Conservation (phyloP, 768 basidiomycete genomes). For the Pleurotus tuoliensis region DNA sequence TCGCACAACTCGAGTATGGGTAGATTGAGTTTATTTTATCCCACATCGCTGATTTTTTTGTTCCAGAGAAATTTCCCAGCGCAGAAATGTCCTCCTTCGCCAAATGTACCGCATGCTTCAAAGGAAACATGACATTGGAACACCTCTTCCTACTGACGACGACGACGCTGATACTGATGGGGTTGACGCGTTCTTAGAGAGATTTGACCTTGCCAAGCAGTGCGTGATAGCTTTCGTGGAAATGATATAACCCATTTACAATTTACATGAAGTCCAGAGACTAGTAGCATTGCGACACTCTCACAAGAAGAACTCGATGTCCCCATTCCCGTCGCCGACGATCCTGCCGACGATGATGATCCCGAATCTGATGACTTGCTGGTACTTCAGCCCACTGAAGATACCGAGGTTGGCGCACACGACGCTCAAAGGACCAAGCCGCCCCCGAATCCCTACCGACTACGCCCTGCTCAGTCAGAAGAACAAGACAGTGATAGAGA, state of each 20-base stretch:
- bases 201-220: conserved; percentile 52
- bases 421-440: not conserved
- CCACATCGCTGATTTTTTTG: not conserved
- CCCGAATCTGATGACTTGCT: conserved; percentile 15
- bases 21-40: conserved; percentile 5
- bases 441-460: not conserved
- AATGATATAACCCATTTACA: conserved; percentile 10
- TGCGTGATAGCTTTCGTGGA: conserved; percentile 25
- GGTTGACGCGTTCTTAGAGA: conserved; percentile 48
- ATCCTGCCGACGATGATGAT: conserved; percentile 3
- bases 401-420: not conserved
- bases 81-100: conserved; percentile 66
- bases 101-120: conserved; percentile 69
- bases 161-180: conserved; percentile 35
- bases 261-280: conserved; percentile 30
- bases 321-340: not conserved
- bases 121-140: conserved; percentile 42
- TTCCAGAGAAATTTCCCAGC: conserved; percentile 54
- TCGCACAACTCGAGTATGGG: conserved; percentile 40
- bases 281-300: conserved; percentile 36
- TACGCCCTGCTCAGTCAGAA: not conserved
- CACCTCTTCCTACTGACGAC: conserved; percentile 33
- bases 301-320: conserved; percentile 23
- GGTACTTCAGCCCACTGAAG: not conserved
- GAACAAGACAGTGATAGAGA: not conserved